Evolutionary conservation across 179 eudicot species (phyloP).

Genomic region (Silene coronaria): DNA sequence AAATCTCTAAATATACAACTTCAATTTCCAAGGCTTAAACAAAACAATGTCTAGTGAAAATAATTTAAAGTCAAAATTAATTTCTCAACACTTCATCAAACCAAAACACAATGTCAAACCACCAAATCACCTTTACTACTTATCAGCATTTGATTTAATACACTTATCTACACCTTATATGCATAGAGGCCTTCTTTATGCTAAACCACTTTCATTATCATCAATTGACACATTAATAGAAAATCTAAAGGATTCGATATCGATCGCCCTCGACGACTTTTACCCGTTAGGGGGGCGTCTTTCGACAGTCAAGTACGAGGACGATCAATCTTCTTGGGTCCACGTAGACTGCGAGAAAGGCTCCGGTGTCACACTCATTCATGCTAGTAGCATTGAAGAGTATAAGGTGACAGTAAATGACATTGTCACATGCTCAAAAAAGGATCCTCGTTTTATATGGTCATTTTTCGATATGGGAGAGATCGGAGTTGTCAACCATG

Average conservation of each 20-base stretch:
- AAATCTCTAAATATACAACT: too few relatives aligned
- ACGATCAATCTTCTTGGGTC: background rate
- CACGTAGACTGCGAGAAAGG: background rate
- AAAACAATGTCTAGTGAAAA: conserved; percentile 1
- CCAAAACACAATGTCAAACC: background rate
- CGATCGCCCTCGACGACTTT: conserved; percentile 3
- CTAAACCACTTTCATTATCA: background rate
- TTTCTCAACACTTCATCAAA: conserved; percentile 1
- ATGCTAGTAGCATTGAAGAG: background rate
- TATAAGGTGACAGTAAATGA: background rate
- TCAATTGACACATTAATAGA: background rate
- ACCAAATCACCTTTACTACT: background rate
- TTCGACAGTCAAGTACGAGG: conserved; percentile 1
- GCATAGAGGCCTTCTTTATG: conserved; percentile 13
- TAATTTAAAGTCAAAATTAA: background rate
- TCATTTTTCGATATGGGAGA: background rate
- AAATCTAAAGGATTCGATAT: background rate
- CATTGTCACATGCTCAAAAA: conserved; percentile 5
- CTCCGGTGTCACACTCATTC: conserved; percentile 3
- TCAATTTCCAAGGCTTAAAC: background rate
- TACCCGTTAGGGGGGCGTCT: conserved; percentile 13
- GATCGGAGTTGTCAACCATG: background rate
- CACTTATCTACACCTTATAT: background rate
- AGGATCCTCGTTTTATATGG: background rate
- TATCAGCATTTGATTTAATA: conserved; percentile 5